These are phyloP conservation scores for Lolium multiflorum DNA, from an alignment of 176 grass and related monocot species.

Conservation along the genomic window DNA sequence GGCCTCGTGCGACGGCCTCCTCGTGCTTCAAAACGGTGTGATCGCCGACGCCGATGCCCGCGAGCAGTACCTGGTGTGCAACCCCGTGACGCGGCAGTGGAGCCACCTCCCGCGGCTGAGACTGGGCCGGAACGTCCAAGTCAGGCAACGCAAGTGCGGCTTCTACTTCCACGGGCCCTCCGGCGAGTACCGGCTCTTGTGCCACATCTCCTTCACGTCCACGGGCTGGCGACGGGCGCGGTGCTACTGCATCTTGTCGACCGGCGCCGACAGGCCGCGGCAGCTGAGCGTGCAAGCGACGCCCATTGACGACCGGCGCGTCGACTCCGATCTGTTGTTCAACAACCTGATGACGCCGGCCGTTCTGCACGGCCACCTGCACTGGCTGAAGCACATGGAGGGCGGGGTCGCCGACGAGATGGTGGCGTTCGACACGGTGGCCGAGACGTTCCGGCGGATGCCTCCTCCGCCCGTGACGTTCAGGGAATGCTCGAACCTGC, in stretches of 20 bases:
- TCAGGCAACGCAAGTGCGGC: neutral
- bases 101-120: neutral
- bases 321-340: neutral
- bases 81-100: neutral
- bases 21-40: neutral
- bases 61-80: neutral
- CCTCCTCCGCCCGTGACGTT: neutral
- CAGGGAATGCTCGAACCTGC: neutral
- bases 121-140: neutral
- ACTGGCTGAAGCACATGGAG: constrained; percentile 23
- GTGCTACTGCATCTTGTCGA: neutral
- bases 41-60: neutral
- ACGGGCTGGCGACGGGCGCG: neutral
- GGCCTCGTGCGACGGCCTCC: neutral
- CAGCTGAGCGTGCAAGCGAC: neutral
- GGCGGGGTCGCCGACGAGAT: neutral
- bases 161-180: constrained; percentile 19
- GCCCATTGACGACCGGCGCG: no score
- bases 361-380: neutral
- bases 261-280: neutral
- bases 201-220: neutral
- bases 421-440: constrained; percentile 4
- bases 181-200: neutral
- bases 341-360: neutral
- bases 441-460: constrained; percentile 6